phyloP scores from a whole-genome alignment of 2,329 filamentous ascomycete genomes.

The Penicillium freii region DNA sequence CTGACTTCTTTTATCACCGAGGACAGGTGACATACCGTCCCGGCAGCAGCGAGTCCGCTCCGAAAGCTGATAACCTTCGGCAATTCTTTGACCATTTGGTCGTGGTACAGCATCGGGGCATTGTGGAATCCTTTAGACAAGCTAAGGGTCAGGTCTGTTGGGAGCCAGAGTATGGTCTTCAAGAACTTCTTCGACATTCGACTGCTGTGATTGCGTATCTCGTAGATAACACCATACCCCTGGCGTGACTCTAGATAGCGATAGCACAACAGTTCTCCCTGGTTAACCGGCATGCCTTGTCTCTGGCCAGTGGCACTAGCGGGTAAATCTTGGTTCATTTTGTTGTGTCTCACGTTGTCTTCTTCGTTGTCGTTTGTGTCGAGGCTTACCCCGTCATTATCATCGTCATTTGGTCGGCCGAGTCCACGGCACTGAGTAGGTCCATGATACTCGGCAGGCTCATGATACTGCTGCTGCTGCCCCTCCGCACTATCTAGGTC shows the following conservation, averaged over 20 bases:
- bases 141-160: slow-evolving; percentile 80
- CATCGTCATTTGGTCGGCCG: neutral
- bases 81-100: slow-evolving; percentile 71
- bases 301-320: neutral
- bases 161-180: slow-evolving; percentile 70
- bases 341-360: neutral
- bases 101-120: slow-evolving; percentile 78
- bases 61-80: slow-evolving; percentile 76
- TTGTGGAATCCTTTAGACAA: slow-evolving; percentile 86
- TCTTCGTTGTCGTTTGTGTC: neutral
- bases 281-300: slow-evolving; percentile 14
- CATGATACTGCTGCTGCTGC: neutral
- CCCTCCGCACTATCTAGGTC: slow-evolving; percentile 4
- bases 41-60: slow-evolving; percentile 72
- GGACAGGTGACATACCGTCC: slow-evolving; percentile 29
- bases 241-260: slow-evolving; percentile 1
- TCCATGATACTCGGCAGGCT: neutral
- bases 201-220: slow-evolving; percentile 13
- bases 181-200: slow-evolving; percentile 65
- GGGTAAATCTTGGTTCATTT: neutral
- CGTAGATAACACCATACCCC: slow-evolving; percentile 1
- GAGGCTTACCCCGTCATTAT: neutral
- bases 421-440: neutral
- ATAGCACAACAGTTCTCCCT: slow-evolving; percentile 10
- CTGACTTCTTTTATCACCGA: neutral